These are phyloP conservation scores for Pythium dissotocum DNA, from an alignment of 352 stramenopile species.

Conservation along the genomic window DNA sequence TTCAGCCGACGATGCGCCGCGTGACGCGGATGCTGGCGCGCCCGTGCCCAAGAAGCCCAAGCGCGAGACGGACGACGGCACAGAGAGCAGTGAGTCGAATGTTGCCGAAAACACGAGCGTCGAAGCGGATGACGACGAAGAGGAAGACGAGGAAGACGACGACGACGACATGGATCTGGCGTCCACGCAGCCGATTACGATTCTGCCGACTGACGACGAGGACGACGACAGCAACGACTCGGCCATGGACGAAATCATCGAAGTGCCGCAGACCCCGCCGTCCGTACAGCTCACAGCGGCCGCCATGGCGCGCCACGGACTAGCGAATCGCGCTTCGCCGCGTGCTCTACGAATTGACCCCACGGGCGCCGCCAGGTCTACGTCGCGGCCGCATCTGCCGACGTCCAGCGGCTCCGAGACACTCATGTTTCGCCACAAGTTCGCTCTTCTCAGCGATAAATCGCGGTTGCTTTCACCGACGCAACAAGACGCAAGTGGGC, in stretches of 20 bases:
- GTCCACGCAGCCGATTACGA: slow-evolving; percentile 14
- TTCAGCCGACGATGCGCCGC: slow-evolving; percentile 1
- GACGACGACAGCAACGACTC: slow-evolving; percentile 20
- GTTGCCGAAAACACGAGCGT: slow-evolving; percentile 1
- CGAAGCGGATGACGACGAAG: slow-evolving; percentile 10
- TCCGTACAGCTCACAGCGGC: slow-evolving; percentile 26
- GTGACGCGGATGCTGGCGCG: neutral
- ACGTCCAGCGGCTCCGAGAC: slow-evolving; percentile 1
- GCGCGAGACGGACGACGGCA: slow-evolving; percentile 17
- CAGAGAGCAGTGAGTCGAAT: slow-evolving; percentile 7
- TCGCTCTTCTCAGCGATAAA: slow-evolving; percentile 49
- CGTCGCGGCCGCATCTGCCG: neutral
- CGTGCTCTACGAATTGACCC: slow-evolving; percentile 26
- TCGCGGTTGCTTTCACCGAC: slow-evolving; percentile 32
- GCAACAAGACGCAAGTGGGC: slow-evolving; percentile 39
- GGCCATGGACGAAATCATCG: slow-evolving; percentile 15
- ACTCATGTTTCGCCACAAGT: slow-evolving; percentile 26
- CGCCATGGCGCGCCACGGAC: slow-evolving; percentile 15
- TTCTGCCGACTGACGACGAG: slow-evolving; percentile 20
- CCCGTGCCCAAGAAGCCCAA: slow-evolving; percentile 26
- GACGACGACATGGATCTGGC: slow-evolving; percentile 27
- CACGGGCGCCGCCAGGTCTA: slow-evolving; percentile 26
- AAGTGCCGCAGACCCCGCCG: slow-evolving; percentile 27
- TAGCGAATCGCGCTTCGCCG: slow-evolving; percentile 10
- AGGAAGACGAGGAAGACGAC: slow-evolving; percentile 10